Base-by-base conservation (phyloP, 2,329 filamentous ascomycete species). In the Ceratocystis huliohia region DNA sequence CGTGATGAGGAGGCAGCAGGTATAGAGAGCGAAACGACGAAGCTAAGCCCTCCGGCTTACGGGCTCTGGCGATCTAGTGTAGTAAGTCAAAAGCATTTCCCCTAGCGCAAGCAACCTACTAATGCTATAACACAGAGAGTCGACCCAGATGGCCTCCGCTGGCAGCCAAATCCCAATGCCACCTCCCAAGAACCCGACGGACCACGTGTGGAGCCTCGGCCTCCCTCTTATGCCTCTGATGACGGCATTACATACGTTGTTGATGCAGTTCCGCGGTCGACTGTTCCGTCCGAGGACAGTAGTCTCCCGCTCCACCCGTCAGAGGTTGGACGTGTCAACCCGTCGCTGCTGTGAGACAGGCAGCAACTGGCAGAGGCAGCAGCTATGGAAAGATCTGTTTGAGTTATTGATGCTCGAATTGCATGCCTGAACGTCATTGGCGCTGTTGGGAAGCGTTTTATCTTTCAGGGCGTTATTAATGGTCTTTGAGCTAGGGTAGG, bases 61-160 rank as follows among this genome's bases (percentile, higher is more conserved):
- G 91, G 91, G 0, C 77, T 91, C 0, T 95, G 90, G 89, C 81
- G 90, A 64, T 86, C 87, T 74, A 93, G 88, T 72, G 89, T 94
- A 75, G 87, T 89, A 81, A 75, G 86, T 84, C 61, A 56, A 1
- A 2, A 2, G 20, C 22, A 28, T 50, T 20, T 25, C 10, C 22
- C 25, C 7, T n/a, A 8, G 5, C 1, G 17, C 17, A 10, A 30
- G 6, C 22, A 22, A 28, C 3, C 17, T 48, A 45, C 61, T 63
- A 63, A 63, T 25, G 5, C 4, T 13, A 8, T 8, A 25, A 48
- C 48, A 33, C 71, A 88, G 83, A 82, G 89, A 61, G 87, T 91
- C 41, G 88, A 96, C 71, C 91, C 91, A 1, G 84, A 93, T 72
- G 79, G 90, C 15, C 79, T 96, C 30, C 91, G 88, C 73, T 95